Conservation (phyloP, 2,329 filamentous ascomycete genomes). For the Polychaeton citri region DNA sequence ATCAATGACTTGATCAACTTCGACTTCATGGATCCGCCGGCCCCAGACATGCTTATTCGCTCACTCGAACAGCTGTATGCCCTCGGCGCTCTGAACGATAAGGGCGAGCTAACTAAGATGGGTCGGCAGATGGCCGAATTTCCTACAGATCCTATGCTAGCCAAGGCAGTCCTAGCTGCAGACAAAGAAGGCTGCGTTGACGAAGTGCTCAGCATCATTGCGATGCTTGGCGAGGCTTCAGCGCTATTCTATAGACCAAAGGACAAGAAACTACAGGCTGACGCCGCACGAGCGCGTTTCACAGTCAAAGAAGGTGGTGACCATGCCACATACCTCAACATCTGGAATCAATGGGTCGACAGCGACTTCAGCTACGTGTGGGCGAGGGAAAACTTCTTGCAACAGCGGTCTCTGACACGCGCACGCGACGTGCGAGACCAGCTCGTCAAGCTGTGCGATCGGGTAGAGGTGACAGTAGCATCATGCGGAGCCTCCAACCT, state of each 20-base stretch:
- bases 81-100: conserved; percentile 75
- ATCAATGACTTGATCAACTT: conserved; percentile 90
- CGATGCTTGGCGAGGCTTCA: conserved; percentile 80
- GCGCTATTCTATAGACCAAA: conserved; percentile 90
- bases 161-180: conserved; percentile 76
- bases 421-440: conserved; percentile 89
- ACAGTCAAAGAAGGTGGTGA: conserved; percentile 85
- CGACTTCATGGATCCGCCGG: conserved; percentile 90
- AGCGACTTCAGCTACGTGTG: conserved; percentile 78
- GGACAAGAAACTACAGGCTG: conserved; percentile 93
- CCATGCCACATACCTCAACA: conserved; percentile 74
- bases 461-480: conserved; percentile 65
- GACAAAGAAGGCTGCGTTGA: conserved; percentile 87
- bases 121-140: conserved; percentile 94
- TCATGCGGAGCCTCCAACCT: conserved; percentile 60
- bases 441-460: conserved; percentile 79
- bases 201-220: conserved; percentile 83
- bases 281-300: conserved; percentile 78
- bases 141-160: conserved; percentile 81
- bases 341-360: conserved; percentile 94
- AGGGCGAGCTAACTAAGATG: conserved; percentile 77
- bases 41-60: conserved; percentile 76
- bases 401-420: conserved; percentile 76
- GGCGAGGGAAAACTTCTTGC: conserved; percentile 85
- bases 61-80: conserved; percentile 86